A percentile compares a stretch with the other conserved stretches of the same genome.
These are phyloP conservation scores for Pilatotrama ljubarskyi DNA, from an alignment of 768 basidiomycete genomes.

Conservation along the genomic window DNA sequence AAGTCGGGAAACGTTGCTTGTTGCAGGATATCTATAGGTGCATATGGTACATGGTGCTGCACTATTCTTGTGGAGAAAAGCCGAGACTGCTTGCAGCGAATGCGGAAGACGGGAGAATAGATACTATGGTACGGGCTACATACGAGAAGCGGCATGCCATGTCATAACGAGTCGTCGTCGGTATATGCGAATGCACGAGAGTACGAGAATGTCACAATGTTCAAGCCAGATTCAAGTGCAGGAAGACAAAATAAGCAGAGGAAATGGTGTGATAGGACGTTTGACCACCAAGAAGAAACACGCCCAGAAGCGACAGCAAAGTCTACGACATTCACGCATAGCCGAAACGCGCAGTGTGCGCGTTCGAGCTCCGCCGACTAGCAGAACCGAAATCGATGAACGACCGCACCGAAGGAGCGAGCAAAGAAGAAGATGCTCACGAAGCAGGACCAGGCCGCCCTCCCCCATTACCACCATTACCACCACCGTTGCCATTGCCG, in stretches of 20 bases:
- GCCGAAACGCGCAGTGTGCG: slow-evolving; percentile 3
- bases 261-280: background rate
- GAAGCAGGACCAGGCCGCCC: slow-evolving; percentile 9
- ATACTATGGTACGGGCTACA: slow-evolving; percentile 5
- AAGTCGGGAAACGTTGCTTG: background rate
- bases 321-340: background rate
- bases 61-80: background rate
- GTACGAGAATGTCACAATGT: background rate
- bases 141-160: background rate
- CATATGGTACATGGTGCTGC: slow-evolving; percentile 12
- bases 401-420: background rate
- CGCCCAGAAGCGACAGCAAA: background rate
- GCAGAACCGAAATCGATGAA: slow-evolving; percentile 8
- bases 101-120: background rate
- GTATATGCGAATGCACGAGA: background rate
- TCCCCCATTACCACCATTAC: background rate
- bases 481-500: slow-evolving; percentile 33
- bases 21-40: slow-evolving; percentile 9
- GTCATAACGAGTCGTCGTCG: slow-evolving; percentile 7
- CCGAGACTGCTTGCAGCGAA: background rate
- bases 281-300: background rate
- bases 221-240: background rate
- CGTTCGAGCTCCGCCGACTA: slow-evolving; percentile 11
- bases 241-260: background rate
- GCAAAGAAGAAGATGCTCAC: slow-evolving; percentile 14